Conservation (phyloP, 2,329 filamentous ascomycete species). For the Pseudogymnoascus sp. region DNA sequence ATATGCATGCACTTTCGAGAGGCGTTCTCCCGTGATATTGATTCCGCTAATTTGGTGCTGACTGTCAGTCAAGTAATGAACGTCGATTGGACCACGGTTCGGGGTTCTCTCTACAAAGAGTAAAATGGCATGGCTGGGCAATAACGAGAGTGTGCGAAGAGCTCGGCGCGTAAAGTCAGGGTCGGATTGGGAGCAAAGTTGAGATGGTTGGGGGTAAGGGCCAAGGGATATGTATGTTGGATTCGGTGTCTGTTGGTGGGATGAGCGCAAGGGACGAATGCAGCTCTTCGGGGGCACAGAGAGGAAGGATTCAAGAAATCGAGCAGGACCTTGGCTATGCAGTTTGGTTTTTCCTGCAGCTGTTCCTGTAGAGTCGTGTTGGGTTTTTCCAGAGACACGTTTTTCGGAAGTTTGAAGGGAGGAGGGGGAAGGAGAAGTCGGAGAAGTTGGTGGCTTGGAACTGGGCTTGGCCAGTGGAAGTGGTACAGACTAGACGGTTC, state of each 20-base stretch:
- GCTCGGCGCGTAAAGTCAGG: slow-evolving; percentile 8
- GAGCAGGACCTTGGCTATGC: background rate
- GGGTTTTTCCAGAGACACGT: background rate
- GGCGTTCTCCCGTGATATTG: slow-evolving; percentile 7
- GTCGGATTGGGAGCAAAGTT: background rate
- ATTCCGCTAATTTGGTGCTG: background rate
- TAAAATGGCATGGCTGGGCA: slow-evolving; percentile 7
- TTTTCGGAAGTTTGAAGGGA: background rate
- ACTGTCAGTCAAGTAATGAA: background rate
- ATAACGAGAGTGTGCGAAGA: background rate
- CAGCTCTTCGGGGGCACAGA: background rate
- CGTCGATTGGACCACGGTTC: slow-evolving; percentile 6
- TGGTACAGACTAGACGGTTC: slow-evolving; percentile 6
- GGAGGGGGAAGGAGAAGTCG: background rate
- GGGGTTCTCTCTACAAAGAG: background rate
- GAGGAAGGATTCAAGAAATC: background rate
- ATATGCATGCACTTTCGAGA: background rate
- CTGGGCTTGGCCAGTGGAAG: slow-evolving; percentile 1
- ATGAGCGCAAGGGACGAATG: background rate
- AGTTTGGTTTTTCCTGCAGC: background rate
- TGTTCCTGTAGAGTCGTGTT: slow-evolving; percentile 7
- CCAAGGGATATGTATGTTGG: slow-evolving; percentile 8
- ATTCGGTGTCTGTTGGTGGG: slow-evolving; percentile 4
- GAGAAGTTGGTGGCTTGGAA: slow-evolving; percentile 8
- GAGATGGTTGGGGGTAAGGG: background rate